Evolutionary conservation across 345 rosid genomes (phyloP).

Genomic region (Anacardium occidentale): DNA sequence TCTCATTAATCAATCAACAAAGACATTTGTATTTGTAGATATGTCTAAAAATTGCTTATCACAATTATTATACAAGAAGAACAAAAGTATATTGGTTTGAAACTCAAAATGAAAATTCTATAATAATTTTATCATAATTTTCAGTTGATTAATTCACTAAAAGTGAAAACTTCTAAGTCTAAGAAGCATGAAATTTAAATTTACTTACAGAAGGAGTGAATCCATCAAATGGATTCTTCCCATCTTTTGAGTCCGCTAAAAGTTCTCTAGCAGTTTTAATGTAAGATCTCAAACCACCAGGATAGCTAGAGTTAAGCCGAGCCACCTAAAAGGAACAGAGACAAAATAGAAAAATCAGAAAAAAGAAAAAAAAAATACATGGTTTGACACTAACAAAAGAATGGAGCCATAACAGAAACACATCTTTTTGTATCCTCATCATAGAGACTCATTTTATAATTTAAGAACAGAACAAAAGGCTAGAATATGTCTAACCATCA

Average conservation of each 20-base stretch:
- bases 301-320: slow-evolving; percentile 76
- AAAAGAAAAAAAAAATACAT: not conserved
- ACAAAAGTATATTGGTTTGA: not conserved
- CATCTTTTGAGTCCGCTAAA: slow-evolving; percentile 79
- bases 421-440: not conserved
- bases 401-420: not conserved
- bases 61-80: not conserved
- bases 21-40: not conserved
- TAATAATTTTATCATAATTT: not conserved
- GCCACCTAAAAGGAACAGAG: slow-evolving; percentile 47
- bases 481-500: not conserved
- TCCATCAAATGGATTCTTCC: slow-evolving; percentile 95
- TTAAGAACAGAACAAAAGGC: not conserved
- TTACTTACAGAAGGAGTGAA: slow-evolving; percentile 82
- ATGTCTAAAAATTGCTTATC: not conserved
- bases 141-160: not conserved
- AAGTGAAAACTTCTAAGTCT: not conserved
- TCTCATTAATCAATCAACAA: not conserved
- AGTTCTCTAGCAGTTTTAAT: slow-evolving; percentile 76
- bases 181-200: not conserved
- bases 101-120: not conserved
- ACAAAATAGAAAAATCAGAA: not conserved
- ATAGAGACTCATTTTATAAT: too few species aligned
- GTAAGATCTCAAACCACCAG: slow-evolving; percentile 78
- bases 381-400: not conserved